Evolutionary conservation across 1,284 basidiomycete genomes (phyloP), one percentile per base, ranked within the genome.

Genomic region (Trichosporon ovoides): DNA sequence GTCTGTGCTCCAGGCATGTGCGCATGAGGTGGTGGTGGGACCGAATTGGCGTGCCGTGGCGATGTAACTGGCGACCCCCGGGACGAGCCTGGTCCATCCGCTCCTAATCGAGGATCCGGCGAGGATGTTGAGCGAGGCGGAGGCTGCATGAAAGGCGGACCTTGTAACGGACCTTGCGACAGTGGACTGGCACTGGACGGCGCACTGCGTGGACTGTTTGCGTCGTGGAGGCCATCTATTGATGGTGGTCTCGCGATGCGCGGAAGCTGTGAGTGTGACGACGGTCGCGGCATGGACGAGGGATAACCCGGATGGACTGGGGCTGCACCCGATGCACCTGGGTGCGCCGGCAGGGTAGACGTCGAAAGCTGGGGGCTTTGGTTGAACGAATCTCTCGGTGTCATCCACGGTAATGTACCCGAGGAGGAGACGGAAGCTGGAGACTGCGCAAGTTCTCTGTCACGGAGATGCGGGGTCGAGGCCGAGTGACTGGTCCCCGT

Each of bases 91-190:
- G 35, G 52, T 20, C 36, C 50, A 53, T 60, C 50, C 16, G 60
- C 54, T 16, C 51, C 43, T 9, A 56, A 55, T 5, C 66, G 63
- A 14, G 72, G 71, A 24, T 73, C 71, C 4, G 72, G 72, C 1
- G 69, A 68, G 1, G 73, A 73, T 3, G 68, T 65, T 3, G 72
- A 73, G 31, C 73, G 65, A 3, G 68, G 36, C 0, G 73, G 73
- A 7, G 46, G 57, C 11, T 60, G 57, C 13, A 22, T 53, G n/a
- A 53, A 53, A 14, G 55, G 35, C 6, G 48, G 40, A 16, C 28
- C 22, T 7, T 37, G 35, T 13, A n/a, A 16, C 6, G 43, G 22
- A 11, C 28, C 28, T 14, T 48, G 43, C 6, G 43, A 31, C 22
- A 48, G 28, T 7, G 43, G 43, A 22, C 43, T 48, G 43, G 43